Percentiles rank a stretch among this genome's conserved stretches.
Evolutionary conservation across 768 basidiomycete genomes (phyloP).

Genomic region (Plicaturopsis crispa): DNA sequence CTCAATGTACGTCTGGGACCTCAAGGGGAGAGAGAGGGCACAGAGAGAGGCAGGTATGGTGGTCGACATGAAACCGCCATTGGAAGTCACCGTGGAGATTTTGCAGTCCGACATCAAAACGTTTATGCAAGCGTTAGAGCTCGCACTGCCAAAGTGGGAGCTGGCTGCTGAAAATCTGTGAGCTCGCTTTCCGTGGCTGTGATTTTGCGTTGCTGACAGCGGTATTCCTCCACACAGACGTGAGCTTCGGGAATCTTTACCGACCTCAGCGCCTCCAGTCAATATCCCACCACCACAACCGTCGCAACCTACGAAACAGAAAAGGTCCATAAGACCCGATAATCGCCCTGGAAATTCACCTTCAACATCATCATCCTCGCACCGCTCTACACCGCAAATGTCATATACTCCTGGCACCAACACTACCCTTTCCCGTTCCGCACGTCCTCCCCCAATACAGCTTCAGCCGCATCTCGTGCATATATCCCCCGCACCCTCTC

Average conservation of each 20-base stretch:
- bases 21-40: conserved; percentile 26
- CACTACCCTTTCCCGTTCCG: too few relatives aligned
- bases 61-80: conserved; percentile 23
- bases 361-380: not conserved
- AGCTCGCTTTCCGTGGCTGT: conserved; percentile 27
- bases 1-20: conserved; percentile 33
- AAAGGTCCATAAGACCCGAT: too few relatives aligned
- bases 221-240: not conserved
- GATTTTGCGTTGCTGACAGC: conserved; percentile 14
- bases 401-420: too few relatives aligned
- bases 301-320: too few relatives aligned
- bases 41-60: conserved; percentile 10
- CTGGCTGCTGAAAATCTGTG: conserved; percentile 25
- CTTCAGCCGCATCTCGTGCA: too few relatives aligned
- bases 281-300: not conserved
- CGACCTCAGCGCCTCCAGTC: not conserved
- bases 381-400: not conserved
- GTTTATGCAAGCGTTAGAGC: conserved; percentile 20
- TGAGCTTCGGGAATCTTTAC: not conserved
- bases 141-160: conserved; percentile 21
- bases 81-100: conserved; percentile 20
- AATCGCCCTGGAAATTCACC: too few relatives aligned
- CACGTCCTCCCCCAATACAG: too few relatives aligned
- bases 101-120: conserved; percentile 20
- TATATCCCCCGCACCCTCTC: too few relatives aligned